These are phyloP conservation scores for Hanseniaspora singularis DNA, from an alignment of 805 yeast genomes.

Conservation along the genomic window DNA sequence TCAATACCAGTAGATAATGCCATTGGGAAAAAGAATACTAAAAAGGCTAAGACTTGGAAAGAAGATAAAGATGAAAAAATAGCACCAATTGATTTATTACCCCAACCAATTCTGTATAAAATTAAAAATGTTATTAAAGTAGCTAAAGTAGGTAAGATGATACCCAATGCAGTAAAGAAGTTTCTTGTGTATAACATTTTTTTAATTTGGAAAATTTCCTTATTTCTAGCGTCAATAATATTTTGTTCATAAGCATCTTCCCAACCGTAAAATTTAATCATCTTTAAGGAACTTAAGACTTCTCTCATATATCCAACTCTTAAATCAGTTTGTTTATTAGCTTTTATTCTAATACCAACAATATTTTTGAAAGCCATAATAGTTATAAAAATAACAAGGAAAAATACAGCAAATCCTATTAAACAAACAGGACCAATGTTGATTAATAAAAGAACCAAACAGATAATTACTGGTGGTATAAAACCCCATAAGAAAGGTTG, in stretches of 20 bases:
- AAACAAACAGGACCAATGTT: conserved; percentile 61
- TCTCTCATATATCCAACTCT: conserved; percentile 55
- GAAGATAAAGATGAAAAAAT: conserved; percentile 53
- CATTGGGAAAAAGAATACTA: conserved; percentile 36
- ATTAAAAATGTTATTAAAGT: conserved; percentile 43
- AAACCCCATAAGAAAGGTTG: conserved; percentile 42
- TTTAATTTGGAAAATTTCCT: conserved; percentile 37
- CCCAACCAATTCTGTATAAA: conserved; percentile 28
- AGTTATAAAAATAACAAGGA: conserved; percentile 38
- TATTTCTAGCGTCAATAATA: conserved; percentile 40
- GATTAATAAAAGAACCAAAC: conserved; percentile 48
- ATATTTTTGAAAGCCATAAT: conserved; percentile 37
- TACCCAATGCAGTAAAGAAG: conserved; percentile 38
- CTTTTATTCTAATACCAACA: conserved; percentile 40
- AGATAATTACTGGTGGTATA: conserved; percentile 39
- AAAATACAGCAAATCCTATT: conserved; percentile 48
- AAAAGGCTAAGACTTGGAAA: conserved; percentile 43
- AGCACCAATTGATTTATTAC: conserved; percentile 32
- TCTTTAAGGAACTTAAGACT: conserved; percentile 47
- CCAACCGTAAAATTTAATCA: conserved; percentile 80
- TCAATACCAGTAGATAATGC: conserved; percentile 35
- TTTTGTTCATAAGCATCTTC: conserved; percentile 56
- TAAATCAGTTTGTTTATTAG: conserved; percentile 49
- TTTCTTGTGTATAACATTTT: conserved; percentile 39
- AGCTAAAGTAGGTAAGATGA: conserved; percentile 40